These are phyloP conservation scores for Brettanomyces naardenensis DNA, from an alignment of 805 yeast genomes.

Conservation along the genomic window DNA sequence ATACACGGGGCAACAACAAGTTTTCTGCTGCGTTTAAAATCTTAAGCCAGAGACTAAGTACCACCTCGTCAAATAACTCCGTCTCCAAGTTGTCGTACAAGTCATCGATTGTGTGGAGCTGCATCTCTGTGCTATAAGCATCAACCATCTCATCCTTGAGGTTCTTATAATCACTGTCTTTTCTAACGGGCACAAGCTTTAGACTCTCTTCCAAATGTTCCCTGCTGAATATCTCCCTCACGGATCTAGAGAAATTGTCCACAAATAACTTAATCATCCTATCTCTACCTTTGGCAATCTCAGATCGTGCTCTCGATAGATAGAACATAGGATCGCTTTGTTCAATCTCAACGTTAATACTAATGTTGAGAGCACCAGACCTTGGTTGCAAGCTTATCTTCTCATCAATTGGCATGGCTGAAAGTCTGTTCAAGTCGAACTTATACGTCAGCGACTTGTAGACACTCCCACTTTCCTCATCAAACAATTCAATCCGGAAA, in stretches of 20 bases:
- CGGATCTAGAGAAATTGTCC: constrained; percentile 59
- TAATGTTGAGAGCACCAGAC: constrained; percentile 54
- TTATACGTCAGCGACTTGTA: constrained; percentile 14
- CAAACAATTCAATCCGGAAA: background rate
- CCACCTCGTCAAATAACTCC: constrained; percentile 21
- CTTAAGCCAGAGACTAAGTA: constrained; percentile 64
- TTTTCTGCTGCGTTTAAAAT: constrained; percentile 63
- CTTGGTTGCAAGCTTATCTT: constrained; percentile 20
- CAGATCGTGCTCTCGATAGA: constrained; percentile 67
- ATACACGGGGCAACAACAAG: constrained; percentile 57
- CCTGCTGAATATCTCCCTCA: constrained; percentile 37
- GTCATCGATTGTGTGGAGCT: constrained; percentile 15
- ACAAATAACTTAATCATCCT: constrained; percentile 64
- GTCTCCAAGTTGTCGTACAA: constrained; percentile 25
- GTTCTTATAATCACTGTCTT: constrained; percentile 12
- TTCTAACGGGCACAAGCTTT: constrained; percentile 12
- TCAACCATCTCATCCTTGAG: constrained; percentile 19
- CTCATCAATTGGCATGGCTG: constrained; percentile 12
- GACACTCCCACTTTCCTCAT: constrained; percentile 3
- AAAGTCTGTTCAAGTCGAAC: constrained; percentile 8
- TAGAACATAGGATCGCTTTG: constrained; percentile 73
- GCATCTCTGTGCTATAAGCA: constrained; percentile 16
- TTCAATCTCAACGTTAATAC: constrained; percentile 73
- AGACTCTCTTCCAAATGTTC: constrained; percentile 18
- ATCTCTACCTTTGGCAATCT: constrained; percentile 55